Conservation (phyloP, 2,329 filamentous ascomycete genomes). For the Fonsecaea nubica region DNA sequence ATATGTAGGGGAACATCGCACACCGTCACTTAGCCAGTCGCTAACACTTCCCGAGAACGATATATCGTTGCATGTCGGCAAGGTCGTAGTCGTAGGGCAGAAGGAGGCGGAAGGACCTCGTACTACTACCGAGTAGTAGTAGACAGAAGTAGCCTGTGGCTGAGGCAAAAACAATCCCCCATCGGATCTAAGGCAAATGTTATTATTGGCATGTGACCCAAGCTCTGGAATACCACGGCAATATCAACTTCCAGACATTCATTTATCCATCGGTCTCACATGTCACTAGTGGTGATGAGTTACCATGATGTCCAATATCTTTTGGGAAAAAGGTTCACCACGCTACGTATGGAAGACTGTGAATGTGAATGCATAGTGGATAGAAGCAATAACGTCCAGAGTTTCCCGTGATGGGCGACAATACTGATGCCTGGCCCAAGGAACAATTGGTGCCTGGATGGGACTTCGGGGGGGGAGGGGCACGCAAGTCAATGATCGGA, state of each 20-base stretch:
- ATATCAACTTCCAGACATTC: not conserved
- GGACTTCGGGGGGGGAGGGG: not conserved
- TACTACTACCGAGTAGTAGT: not conserved
- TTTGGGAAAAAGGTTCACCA: not conserved
- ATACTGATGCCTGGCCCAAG: not conserved
- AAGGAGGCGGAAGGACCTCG: not conserved
- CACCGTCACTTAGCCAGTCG: slow-evolving; percentile 6
- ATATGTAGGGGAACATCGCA: not conserved
- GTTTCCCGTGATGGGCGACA: not conserved
- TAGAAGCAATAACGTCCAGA: not conserved
- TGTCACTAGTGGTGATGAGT: not conserved
- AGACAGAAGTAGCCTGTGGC: not conserved
- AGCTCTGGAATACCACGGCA: not conserved
- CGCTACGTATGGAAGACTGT: no score
- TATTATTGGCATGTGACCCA: slow-evolving; percentile 17
- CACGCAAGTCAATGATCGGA: not conserved
- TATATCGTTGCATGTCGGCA: not conserved
- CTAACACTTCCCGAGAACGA: not conserved
- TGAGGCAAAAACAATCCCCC: slow-evolving; percentile 13
- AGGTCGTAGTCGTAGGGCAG: not conserved
- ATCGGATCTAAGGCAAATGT: slow-evolving; percentile 1
- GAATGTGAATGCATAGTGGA: no score
- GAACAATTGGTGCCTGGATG: not conserved
- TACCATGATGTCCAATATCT: not conserved
- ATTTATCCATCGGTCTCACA: slow-evolving; percentile 8